Conservation (phyloP, 495 filamentous ascomycete species). For the Neurospora tetraspora region DNA sequence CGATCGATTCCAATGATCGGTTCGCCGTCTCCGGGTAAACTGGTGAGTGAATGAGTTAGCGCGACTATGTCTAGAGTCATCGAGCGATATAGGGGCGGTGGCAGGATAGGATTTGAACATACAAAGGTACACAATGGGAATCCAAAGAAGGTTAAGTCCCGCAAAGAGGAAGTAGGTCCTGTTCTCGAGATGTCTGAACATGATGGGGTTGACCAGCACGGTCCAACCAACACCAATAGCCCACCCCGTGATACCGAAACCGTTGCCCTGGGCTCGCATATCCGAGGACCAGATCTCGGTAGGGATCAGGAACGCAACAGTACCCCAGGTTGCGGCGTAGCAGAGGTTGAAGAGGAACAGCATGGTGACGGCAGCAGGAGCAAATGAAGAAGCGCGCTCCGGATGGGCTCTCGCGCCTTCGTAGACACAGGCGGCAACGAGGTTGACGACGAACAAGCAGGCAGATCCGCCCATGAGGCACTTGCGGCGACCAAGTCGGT, state of each 20-base stretch:
- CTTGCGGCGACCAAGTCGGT: conserved; percentile 8
- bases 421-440: conserved; percentile 6
- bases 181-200: conserved; percentile 48
- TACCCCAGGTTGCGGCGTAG: conserved; percentile 11
- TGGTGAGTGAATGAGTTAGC: conserved; percentile 4
- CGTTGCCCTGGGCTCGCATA: conserved; percentile 10
- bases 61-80: background rate
- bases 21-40: conserved; percentile 64
- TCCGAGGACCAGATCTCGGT: conserved; percentile 11
- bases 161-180: conserved; percentile 6
- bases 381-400: conserved; percentile 6
- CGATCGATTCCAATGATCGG: conserved; percentile 63
- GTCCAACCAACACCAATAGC: conserved; percentile 45
- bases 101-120: background rate
- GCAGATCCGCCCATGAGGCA: conserved; percentile 8
- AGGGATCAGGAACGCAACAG: conserved; percentile 10
- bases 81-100: background rate
- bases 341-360: conserved; percentile 11
- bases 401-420: conserved; percentile 5
- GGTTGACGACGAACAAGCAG: conserved; percentile 6
- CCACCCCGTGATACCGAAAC: conserved; percentile 11
- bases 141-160: conserved; percentile 4
- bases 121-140: conserved; percentile 11
- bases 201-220: conserved; percentile 50
- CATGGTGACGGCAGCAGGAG: conserved; percentile 11